Base-by-base conservation (phyloP, 1,284 basidiomycete genomes). In the Polyporus tsugae region DNA sequence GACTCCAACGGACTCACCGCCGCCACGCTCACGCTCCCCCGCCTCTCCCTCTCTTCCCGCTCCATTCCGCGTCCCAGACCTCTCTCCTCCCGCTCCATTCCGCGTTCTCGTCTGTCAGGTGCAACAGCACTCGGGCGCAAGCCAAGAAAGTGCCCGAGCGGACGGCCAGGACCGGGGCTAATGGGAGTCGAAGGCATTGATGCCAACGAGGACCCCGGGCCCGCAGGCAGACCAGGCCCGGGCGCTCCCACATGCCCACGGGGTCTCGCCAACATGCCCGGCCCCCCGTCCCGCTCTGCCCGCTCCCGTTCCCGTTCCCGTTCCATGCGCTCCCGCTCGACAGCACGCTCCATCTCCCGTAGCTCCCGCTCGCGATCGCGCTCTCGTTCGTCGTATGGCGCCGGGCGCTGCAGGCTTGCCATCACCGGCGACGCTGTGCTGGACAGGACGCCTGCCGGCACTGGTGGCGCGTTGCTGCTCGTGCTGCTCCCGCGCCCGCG, bases 391-490 rank as follows among this genome's bases (percentile, higher is more conserved):
- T 74, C 70, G 69, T 65, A 73, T 6, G 68, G 64, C 19, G 63
- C 42, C 46, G 77, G 75, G 5, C 75, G 74, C 65, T 77, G 77
- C 36, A 80, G 69, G 62, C 78, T 78, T 6, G 75, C 77, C 80
- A 80, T 80, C 53, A 75, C 77, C 10, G 78, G 78, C 11, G 76
- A 75, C 33, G 65, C 68, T 4, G 63, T 69, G 64, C 66, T 60
- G 25, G 61, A 64, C 53, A 49, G 69, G 52, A 63, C 59, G 62
- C 67, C 65, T 17, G 70, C 67, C 1, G 70, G 67, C 11, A 70
- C 67, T 29, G 59, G 25, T 11, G 64, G 64, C 10, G 46, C 57
- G 19, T 58, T 41, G 62, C 69, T 72, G 65, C 69, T 65, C 15
- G 66, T 63, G 57, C 75, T 73, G 57, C 62, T 66, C 46, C 70